Conservation (phyloP, 257 asterid species). For the Cruciata laevipes region DNA sequence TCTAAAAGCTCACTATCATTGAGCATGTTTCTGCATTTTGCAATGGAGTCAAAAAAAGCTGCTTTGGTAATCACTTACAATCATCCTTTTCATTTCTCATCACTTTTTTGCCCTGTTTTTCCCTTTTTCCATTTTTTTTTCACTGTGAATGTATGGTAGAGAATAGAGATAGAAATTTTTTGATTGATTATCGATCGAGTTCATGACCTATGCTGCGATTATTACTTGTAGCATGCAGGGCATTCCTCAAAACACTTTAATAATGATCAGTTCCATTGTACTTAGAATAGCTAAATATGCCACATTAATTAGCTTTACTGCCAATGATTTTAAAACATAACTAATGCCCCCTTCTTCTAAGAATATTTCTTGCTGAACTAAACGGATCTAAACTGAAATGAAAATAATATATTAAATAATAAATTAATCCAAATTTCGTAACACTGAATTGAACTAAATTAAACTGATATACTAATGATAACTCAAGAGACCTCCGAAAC, state of each 20-base stretch:
- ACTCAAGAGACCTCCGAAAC: too few relatives aligned
- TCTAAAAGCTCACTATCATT: constrained; percentile 25
- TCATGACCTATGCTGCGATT: not conserved
- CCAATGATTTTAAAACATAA: too few relatives aligned
- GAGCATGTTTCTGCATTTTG: constrained; percentile 23
- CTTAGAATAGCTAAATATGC: not conserved
- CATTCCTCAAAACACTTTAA: not conserved
- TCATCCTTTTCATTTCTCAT: constrained; percentile 5
- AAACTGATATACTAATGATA: too few relatives aligned
- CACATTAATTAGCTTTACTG: too few relatives aligned
- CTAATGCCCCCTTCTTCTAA: too few relatives aligned
- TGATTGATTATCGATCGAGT: not conserved
- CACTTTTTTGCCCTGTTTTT: not conserved
- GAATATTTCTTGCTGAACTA: too few relatives aligned
- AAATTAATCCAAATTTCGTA: too few relatives aligned
- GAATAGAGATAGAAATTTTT: not conserved
- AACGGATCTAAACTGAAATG: too few relatives aligned
- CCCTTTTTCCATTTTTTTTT: not conserved
- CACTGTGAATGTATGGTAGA: not conserved
- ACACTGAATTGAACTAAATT: too few relatives aligned
- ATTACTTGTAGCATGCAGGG: not conserved
- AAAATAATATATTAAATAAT: too few relatives aligned
- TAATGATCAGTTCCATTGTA: not conserved
- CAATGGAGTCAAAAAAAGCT: constrained; percentile 45
- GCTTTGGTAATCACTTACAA: constrained; percentile 23